A percentile compares a stretch with the other conserved stretches of the same genome.
phyloP scores from a whole-genome alignment of 345 rosid species.

The Draba incana region DNA sequence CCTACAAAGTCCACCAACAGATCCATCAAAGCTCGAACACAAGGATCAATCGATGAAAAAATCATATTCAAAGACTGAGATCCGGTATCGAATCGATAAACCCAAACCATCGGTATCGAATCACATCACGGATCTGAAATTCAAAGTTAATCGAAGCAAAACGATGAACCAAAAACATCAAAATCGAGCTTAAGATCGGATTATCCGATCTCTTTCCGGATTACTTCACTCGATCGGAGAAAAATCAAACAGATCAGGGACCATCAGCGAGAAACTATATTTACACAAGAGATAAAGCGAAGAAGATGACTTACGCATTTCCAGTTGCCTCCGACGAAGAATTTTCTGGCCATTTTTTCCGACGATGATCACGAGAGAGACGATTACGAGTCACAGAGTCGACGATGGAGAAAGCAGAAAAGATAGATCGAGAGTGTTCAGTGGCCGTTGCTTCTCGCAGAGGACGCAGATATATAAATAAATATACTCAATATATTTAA shows the following conservation, averaged over 20 bases:
- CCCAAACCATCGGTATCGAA: not conserved
- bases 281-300: not conserved
- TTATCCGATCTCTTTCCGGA: not conserved
- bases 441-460: slow-evolving; percentile 36
- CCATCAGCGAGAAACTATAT: not conserved
- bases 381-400: slow-evolving; percentile 18
- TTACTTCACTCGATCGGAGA: slow-evolving; percentile 12
- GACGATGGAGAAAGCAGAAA: slow-evolving; percentile 10
- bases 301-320: slow-evolving; percentile 72
- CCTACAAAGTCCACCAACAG: not conserved
- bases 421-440: slow-evolving; percentile 40
- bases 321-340: slow-evolving; percentile 98
- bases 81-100: slow-evolving; percentile 9
- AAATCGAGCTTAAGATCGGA: not conserved
- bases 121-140: slow-evolving; percentile 5
- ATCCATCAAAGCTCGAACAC: slow-evolving; percentile 9
- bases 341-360: slow-evolving; percentile 66
- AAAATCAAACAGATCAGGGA: slow-evolving; percentile 30
- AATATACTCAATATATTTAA: not conserved
- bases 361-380: slow-evolving; percentile 39
- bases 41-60: not conserved
- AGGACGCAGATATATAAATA: slow-evolving; percentile 30
- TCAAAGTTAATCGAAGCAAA: not conserved
- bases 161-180: not conserved
- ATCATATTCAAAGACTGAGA: not conserved